Evolutionary conservation across 1,139 yeast genomes (phyloP).

Genomic region (Spathaspora sp.): DNA sequence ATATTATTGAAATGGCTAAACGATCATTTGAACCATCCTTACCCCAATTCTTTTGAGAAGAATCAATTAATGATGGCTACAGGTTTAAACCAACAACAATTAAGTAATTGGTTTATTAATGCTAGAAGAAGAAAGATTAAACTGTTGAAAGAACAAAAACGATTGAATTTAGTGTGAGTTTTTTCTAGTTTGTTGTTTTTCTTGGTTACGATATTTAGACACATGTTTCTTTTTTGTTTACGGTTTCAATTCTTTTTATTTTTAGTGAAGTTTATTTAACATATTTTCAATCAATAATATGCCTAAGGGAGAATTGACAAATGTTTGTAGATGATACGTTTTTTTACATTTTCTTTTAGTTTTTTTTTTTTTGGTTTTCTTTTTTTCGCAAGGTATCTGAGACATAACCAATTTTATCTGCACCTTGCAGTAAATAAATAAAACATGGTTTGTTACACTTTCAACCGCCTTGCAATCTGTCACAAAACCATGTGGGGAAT

Average conservation of each 20-base stretch:
- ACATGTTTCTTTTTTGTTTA: neutral
- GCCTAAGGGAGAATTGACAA: neutral
- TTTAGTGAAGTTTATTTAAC: neutral
- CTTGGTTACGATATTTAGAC: neutral
- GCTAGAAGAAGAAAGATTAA: conserved; percentile 84
- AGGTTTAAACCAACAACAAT: conserved; percentile 86
- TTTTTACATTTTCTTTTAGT: neutral
- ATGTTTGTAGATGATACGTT: neutral
- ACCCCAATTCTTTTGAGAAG: conserved; percentile 90
- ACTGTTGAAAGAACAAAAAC: conserved; percentile 41
- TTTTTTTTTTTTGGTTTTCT: neutral
- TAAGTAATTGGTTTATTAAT: conserved; percentile 95
- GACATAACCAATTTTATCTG: neutral
- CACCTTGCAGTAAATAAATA: neutral
- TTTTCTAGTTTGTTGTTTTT: too few species aligned
- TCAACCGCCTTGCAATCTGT: conserved; percentile 1
- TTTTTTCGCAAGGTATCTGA: neutral
- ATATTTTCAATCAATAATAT: neutral
- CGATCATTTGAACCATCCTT: conserved; percentile 86
- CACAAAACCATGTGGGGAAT: conserved; percentile 1
- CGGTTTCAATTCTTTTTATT: conserved; percentile 1
- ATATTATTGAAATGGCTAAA: conserved; percentile 81
- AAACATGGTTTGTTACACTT: neutral
- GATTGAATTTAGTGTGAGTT: conserved; percentile 19
- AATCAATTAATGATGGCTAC: conserved; percentile 75